phyloP scores from a whole-genome alignment of 305 asterid genomes.

The Fraxinus velutina region DNA sequence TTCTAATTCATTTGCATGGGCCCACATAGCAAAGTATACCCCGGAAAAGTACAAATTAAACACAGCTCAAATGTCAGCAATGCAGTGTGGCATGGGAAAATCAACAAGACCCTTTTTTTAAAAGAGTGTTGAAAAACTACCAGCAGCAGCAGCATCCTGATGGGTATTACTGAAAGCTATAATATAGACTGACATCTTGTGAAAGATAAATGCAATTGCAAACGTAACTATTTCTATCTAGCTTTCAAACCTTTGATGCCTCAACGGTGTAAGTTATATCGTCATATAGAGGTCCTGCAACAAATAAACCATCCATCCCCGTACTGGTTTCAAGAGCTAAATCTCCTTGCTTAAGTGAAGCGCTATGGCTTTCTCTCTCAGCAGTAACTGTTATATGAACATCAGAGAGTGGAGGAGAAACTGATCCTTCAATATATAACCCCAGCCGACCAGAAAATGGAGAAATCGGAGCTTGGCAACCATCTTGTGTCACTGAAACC shows the following conservation, averaged over 20 bases:
- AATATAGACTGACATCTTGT: slow-evolving; percentile 10
- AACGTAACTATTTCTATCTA: slow-evolving; percentile 7
- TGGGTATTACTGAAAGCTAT: slow-evolving; percentile 3
- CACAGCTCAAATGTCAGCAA: not conserved
- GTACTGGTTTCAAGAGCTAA: slow-evolving; percentile 69
- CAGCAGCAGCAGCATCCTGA: not conserved
- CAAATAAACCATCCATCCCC: slow-evolving; percentile 60
- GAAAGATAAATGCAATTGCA: slow-evolving; percentile 1
- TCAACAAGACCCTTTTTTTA: not conserved
- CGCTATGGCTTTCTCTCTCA: slow-evolving; percentile 52
- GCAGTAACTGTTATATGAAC: slow-evolving; percentile 70
- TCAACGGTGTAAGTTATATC: slow-evolving; percentile 62
- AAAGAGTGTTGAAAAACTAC: not conserved
- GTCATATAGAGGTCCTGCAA: slow-evolving; percentile 92
- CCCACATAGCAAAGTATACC: not conserved
- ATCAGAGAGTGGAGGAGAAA: slow-evolving; percentile 79
- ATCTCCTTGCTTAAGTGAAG: slow-evolving; percentile 66
- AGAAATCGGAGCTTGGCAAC: slow-evolving; percentile 77
- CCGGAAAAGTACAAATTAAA: not conserved
- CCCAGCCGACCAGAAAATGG: slow-evolving; percentile 76
- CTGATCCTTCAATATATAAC: slow-evolving; percentile 86
- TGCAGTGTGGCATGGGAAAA: not conserved
- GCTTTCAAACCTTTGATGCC: slow-evolving; percentile 80
- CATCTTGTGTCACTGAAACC: slow-evolving; percentile 66
- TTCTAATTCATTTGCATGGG: slow-evolving; percentile 4